Evolutionary conservation across 306 rosid genomes (phyloP), one percentile per base, ranked within the genome.

Genomic region (Carpinus fangiana): DNA sequence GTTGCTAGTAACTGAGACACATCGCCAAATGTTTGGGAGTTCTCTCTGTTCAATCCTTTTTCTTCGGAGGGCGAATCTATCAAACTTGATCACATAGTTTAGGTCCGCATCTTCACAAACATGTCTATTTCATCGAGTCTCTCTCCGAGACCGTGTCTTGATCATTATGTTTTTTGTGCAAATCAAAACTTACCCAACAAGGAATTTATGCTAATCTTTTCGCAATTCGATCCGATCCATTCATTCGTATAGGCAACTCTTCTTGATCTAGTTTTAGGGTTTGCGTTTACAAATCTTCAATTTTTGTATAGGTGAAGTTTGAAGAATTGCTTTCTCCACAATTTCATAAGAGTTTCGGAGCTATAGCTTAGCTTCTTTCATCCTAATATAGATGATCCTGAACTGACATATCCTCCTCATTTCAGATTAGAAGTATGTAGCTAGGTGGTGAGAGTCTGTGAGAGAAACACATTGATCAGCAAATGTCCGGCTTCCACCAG

Each of bases 401-500:
- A 13, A 52, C 57, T 52, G 1, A 2, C 11, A 9, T 14, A 56
- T 20, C 10, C 3, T 60, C 12, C 28, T 12, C 41, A 60, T 12
- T 13, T 10, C 38, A 11, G 16, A 3, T 60, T 60, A 60, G 61
- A 53, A 53, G 28, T 16, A 26, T 26, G 26, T 11, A 59, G 4
- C 2, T 38, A 17, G 48, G 68, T 17, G 12, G 26, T 38, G 50
- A 38, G 48, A 38, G 26, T 13, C 2, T 18, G 21, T 7, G 26
- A 66, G 14, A 8, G 50, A 18, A 9, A 9, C 2, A 65, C 47
- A 34, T 36, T 31, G 34, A 31, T 38, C 20, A 14, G 38, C 74
- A 57, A 56, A 83, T 84, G 87, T 73, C 74, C 4, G 80, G 82
- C 12, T 56, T 70, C 54, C 82, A 78, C 82, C 78, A 83, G 26